Evolutionary conservation across 495 filamentous ascomycete genomes (phyloP).

Genomic region (Penicillium goetzii): DNA sequence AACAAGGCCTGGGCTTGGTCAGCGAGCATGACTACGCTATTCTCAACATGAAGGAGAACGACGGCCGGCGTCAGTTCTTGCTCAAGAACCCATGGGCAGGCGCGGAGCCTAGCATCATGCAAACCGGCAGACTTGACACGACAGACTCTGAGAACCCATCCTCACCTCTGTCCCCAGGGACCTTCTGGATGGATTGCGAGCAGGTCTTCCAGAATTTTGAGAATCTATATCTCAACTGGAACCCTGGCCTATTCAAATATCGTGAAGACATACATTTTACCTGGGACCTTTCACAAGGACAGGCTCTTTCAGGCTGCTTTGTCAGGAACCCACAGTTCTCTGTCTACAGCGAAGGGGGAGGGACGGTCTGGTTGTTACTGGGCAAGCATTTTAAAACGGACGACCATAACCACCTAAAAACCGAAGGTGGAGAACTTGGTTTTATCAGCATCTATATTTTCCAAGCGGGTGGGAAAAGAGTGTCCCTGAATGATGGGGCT

Average conservation of each 20-base stretch:
- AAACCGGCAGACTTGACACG: constrained; percentile 15
- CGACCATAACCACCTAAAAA: constrained; percentile 25
- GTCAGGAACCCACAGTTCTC: constrained; percentile 83
- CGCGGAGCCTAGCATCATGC: constrained; percentile 45
- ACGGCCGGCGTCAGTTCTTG: constrained; percentile 67
- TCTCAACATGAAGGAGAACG: constrained; percentile 71
- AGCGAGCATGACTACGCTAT: constrained; percentile 95
- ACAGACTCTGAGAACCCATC: constrained; percentile 16
- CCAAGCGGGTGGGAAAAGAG: constrained; percentile 67
- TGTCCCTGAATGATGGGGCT: constrained; percentile 70
- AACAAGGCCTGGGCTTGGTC: constrained; percentile 77
- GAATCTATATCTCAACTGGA: constrained; percentile 97
- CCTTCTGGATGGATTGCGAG: constrained; percentile 90
- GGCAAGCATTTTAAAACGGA: constrained; percentile 73
- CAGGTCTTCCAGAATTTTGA: constrained; percentile 88
- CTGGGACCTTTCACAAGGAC: constrained; percentile 73
- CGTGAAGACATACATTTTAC: constrained; percentile 88
- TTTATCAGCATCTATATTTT: constrained; percentile 90
- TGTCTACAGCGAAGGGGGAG: constrained; percentile 58
- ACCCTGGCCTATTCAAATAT: constrained; percentile 77
- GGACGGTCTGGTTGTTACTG: constrained; percentile 80
- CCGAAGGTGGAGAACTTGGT: constrained; percentile 52
- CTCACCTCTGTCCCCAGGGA: constrained; percentile 58
- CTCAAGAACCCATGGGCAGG: constrained; percentile 97
- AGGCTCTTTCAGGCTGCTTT: constrained; percentile 63